Conservation (phyloP, 345 rosid genomes). For the Eucalyptus polybractea region DNA sequence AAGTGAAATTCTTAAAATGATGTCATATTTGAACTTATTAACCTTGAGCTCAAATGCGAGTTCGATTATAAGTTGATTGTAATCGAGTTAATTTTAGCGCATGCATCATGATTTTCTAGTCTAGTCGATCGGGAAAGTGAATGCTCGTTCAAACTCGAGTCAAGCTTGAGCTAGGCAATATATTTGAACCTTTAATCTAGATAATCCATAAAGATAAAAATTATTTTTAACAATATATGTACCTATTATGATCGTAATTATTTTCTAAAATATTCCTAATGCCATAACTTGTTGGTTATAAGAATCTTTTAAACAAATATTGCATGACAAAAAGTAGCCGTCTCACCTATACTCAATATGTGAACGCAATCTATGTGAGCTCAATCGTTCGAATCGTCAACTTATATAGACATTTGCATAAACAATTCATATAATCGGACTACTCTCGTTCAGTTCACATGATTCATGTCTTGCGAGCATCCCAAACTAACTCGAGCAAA, state of each 20-base stretch:
- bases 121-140: accelerated
- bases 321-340: accelerated
- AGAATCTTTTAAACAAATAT: not conserved
- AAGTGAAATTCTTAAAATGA: not conserved
- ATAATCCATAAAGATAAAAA: not conserved
- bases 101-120: not conserved
- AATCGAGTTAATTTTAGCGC: not conserved
- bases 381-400: accelerated
- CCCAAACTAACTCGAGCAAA: accelerated
- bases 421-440: not conserved
- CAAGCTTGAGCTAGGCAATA: not conserved
- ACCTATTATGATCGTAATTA: accelerated
- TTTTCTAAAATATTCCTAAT: not conserved
- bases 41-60: not conserved
- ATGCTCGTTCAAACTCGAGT: accelerated
- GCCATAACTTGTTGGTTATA: not conserved
- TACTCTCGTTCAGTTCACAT: not conserved
- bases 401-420: not conserved
- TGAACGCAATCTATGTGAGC: not conserved
- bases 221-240: not conserved
- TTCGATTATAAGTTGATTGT: not conserved
- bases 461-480: not conserved
- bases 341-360: not conserved
- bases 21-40: not conserved
- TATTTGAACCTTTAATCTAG: not conserved